A percentile compares a stretch with the other conserved stretches of the same genome.
phyloP scores from a whole-genome alignment of 192 early-diverging fungal genomes.

The Umbelopsis ramanniana region DNA sequence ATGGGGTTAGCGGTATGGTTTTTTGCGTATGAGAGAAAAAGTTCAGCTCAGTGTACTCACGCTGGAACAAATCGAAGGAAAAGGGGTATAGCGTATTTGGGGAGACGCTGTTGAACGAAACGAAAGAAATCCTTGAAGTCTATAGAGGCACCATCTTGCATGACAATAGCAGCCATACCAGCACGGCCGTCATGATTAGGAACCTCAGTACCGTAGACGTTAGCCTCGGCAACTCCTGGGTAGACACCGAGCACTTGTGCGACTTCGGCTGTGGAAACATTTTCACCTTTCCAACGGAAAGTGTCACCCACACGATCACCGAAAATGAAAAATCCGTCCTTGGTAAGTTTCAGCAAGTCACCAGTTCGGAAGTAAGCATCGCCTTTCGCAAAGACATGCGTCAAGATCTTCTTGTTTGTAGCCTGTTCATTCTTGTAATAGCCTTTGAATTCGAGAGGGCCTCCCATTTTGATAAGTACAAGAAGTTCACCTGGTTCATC shows the following conservation, averaged over 20 bases:
- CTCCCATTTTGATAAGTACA: constrained; percentile 41
- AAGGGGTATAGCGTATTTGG: constrained; percentile 67
- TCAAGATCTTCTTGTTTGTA: constrained; percentile 54
- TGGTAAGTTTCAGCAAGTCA: constrained; percentile 57
- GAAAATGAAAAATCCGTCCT: constrained; percentile 65
- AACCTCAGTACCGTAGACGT: constrained; percentile 67
- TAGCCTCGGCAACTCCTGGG: constrained; percentile 58
- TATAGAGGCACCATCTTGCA: constrained; percentile 44
- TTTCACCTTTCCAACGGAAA: constrained; percentile 73
- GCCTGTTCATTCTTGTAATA: constrained; percentile 57
- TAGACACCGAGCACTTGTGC: constrained; percentile 54
- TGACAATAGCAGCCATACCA: constrained; percentile 65
- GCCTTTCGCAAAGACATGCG: constrained; percentile 61
- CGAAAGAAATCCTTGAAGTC: constrained; percentile 43
- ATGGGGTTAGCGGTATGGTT: background rate
- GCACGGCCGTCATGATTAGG: constrained; percentile 65
- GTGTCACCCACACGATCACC: constrained; percentile 74
- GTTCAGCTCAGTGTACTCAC: constrained; percentile 19
- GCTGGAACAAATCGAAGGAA: constrained; percentile 60
- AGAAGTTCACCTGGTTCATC: constrained; percentile 66
- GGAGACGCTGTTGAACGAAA: constrained; percentile 46
- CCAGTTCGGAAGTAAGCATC: constrained; percentile 65
- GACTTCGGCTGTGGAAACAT: constrained; percentile 66
- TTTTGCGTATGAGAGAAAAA: background rate
- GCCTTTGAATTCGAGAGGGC: constrained; percentile 44